These are phyloP conservation scores for Hypoxylon sp. DNA, from an alignment of 2,329 filamentous ascomycete genomes.

Conservation along the genomic window DNA sequence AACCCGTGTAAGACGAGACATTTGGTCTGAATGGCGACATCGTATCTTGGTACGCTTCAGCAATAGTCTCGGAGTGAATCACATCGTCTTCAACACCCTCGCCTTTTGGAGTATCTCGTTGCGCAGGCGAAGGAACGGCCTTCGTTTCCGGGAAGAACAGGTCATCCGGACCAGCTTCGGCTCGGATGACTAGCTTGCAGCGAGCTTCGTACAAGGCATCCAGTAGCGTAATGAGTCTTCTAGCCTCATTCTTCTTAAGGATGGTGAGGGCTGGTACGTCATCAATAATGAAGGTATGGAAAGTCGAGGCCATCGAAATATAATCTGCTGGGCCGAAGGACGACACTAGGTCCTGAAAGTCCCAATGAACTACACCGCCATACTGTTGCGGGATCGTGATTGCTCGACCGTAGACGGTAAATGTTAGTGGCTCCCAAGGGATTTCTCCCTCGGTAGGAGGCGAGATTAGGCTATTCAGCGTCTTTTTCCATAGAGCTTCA, in stretches of 20 bases:
- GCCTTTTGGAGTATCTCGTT: slow-evolving; percentile 55
- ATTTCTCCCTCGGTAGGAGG: slow-evolving; percentile 26
- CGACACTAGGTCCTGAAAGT: slow-evolving; percentile 77
- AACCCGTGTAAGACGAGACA: slow-evolving; percentile 73
- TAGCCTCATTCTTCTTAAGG: slow-evolving; percentile 83
- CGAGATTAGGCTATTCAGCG: slow-evolving; percentile 30
- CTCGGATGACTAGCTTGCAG: slow-evolving; percentile 80
- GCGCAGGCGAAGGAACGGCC: slow-evolving; percentile 22
- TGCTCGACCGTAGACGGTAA: slow-evolving; percentile 74
- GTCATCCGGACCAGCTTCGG: slow-evolving; percentile 76
- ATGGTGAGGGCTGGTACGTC: slow-evolving; percentile 76
- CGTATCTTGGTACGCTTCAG: slow-evolving; percentile 84
- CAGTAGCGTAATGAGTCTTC: slow-evolving; percentile 83
- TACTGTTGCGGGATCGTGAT: slow-evolving; percentile 72
- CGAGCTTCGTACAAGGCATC: slow-evolving; percentile 87
- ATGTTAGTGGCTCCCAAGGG: slow-evolving; percentile 60
- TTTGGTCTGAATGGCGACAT: slow-evolving; percentile 85
- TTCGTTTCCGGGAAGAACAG: slow-evolving; percentile 80
- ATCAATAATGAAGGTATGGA: slow-evolving; percentile 82
- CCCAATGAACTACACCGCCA: slow-evolving; percentile 73
- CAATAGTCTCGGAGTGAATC: slow-evolving; percentile 75
- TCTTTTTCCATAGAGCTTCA: slow-evolving; percentile 50
- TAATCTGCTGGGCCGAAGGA: slow-evolving; percentile 85
- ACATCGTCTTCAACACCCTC: slow-evolving; percentile 62
- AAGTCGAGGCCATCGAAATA: slow-evolving; percentile 83